Percentiles rank a stretch among this genome's conserved stretches.
These are phyloP conservation scores for Penicillium sp. DNA, from an alignment of 2,329 filamentous ascomycete genomes.

Conservation along the genomic window DNA sequence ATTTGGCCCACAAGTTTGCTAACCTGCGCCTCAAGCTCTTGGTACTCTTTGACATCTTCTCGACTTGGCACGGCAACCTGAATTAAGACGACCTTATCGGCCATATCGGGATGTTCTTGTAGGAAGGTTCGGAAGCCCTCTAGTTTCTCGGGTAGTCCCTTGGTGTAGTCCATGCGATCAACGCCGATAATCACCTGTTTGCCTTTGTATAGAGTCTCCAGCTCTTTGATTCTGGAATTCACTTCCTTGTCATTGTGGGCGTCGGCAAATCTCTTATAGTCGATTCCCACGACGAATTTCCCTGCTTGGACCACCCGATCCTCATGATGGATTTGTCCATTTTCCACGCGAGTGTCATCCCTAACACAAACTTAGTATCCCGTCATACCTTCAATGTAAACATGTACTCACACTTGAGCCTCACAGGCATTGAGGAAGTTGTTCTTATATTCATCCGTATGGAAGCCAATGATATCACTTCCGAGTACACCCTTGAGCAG, in stretches of 20 bases:
- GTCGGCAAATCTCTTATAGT: conserved; percentile 87
- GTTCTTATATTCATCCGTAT: conserved; percentile 92
- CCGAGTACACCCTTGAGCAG: conserved; percentile 77
- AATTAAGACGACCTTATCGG: conserved; percentile 86
- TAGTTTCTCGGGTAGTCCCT: conserved; percentile 90
- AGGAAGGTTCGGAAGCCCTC: conserved; percentile 90
- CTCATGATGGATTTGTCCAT: conserved; percentile 80
- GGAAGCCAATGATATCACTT: conserved; percentile 91
- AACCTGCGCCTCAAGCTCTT: conserved; percentile 83
- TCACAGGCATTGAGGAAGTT: conserved; percentile 90
- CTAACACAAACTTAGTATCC: conserved; percentile 18
- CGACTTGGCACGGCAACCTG: conserved; percentile 85
- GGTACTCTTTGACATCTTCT: conserved; percentile 89
- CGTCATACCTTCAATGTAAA: too few relatives aligned
- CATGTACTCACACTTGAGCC: conserved; percentile 63
- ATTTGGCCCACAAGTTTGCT: conserved; percentile 91
- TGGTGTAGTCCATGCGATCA: conserved; percentile 93
- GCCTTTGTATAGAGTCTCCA: conserved; percentile 79
- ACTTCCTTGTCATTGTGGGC: conserved; percentile 73
- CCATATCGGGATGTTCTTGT: conserved; percentile 87
- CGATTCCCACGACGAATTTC: conserved; percentile 91
- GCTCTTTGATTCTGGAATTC: conserved; percentile 70
- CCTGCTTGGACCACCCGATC: conserved; percentile 81
- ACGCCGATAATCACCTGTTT: conserved; percentile 91
- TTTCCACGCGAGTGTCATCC: conserved; percentile 51